phyloP scores from a whole-genome alignment of 805 yeast genomes.

The Debaryomyces maramus region DNA sequence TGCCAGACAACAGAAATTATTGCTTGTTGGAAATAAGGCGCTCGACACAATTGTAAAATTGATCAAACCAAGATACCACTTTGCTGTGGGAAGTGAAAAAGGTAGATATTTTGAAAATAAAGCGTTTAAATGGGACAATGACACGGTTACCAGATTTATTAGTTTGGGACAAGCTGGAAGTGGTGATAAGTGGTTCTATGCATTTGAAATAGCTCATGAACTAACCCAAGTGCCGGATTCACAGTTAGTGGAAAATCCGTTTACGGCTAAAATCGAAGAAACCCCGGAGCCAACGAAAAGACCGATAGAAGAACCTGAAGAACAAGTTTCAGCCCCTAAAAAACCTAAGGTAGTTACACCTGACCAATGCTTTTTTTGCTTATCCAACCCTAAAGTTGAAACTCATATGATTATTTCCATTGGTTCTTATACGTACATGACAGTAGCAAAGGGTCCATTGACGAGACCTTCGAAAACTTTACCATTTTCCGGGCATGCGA shows the following conservation, averaged over 20 bases:
- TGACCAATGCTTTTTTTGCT: conserved; percentile 74
- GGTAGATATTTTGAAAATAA: conserved; percentile 54
- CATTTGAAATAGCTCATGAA: conserved; percentile 42
- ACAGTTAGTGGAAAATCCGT: conserved; percentile 26
- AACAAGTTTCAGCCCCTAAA: conserved; percentile 19
- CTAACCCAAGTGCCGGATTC: conserved; percentile 9
- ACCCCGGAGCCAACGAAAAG: conserved; percentile 8
- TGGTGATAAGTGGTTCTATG: conserved; percentile 69
- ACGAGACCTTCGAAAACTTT: conserved; percentile 48
- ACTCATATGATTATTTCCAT: conserved; percentile 80
- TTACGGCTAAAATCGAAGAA: conserved; percentile 6
- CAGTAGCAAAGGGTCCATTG: conserved; percentile 86
- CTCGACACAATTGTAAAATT: conserved; percentile 48
- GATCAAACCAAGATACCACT: conserved; percentile 65
- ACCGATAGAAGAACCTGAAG: conserved; percentile 11
- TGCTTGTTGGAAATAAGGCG: conserved; percentile 42
- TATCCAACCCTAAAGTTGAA: conserved; percentile 74
- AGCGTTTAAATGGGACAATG: conserved; percentile 59
- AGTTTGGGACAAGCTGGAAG: conserved; percentile 62
- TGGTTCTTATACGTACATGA: conserved; percentile 63
- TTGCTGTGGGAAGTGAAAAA: conserved; percentile 51
- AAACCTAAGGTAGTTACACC: conserved; percentile 51
- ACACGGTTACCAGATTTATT: conserved; percentile 57
- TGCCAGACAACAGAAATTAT: conserved; percentile 43
- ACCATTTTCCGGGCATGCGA: conserved; percentile 76